Evolutionary conservation across 768 basidiomycete species (phyloP).

Genomic region (Mycena polygramma): DNA sequence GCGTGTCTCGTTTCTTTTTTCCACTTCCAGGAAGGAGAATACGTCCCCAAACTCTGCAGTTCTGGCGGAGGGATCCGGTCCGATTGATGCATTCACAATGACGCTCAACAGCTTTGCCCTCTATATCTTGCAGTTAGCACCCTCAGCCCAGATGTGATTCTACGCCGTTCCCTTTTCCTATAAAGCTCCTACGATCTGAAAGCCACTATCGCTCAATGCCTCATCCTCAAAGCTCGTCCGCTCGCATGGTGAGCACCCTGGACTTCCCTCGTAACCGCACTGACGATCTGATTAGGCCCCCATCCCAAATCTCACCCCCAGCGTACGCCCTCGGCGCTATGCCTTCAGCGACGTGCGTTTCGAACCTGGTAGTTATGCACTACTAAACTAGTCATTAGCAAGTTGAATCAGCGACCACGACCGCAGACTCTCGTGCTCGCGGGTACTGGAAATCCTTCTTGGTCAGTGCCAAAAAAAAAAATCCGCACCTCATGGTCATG

Average conservation of each 20-base stretch:
- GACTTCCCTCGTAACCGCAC: not conserved
- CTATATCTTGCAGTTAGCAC: not conserved
- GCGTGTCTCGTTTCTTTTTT: not conserved
- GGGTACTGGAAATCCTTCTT: constrained; percentile 20
- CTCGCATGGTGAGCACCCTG: not conserved
- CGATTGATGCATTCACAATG: not conserved
- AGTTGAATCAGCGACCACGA: not conserved
- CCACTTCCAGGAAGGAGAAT: not conserved
- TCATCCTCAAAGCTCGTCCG: not conserved
- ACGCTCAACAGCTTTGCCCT: constrained; percentile 17
- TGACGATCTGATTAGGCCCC: not conserved
- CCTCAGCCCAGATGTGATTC: not conserved
- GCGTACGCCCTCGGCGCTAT: constrained; percentile 15
- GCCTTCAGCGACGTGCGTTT: constrained; percentile 27
- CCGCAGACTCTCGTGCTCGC: not conserved
- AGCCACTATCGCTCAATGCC: not conserved
- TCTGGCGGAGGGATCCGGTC: constrained; percentile 1
- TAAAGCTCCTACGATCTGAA: constrained; percentile 4
- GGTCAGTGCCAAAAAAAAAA: constrained; percentile 5
- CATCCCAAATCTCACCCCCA: not conserved
- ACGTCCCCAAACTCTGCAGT: not conserved
- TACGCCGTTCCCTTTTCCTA: not conserved
- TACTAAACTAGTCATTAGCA: not conserved
- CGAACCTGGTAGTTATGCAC: no score
- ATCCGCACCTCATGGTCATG: not conserved